Conservation (phyloP, 176 grass and related monocot genomes). For the Triticum urartu region DNA sequence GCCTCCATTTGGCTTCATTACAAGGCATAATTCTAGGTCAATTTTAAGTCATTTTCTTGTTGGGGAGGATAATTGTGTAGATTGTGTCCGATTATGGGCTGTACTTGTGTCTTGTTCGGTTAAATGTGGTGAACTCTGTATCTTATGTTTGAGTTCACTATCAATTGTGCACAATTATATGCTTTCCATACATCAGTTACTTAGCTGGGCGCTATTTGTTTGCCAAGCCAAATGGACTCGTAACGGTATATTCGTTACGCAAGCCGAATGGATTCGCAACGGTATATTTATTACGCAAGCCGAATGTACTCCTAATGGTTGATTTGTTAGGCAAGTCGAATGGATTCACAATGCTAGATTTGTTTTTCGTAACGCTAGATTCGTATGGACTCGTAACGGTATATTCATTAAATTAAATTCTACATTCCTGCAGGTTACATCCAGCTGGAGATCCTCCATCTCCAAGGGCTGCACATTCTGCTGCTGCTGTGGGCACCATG, state of each 20-base stretch:
- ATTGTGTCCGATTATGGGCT: not conserved
- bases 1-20: conserved; percentile 33
- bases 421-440: conserved; percentile 44
- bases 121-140: not conserved
- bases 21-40: not conserved
- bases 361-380: not conserved
- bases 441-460: conserved; percentile 83
- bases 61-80: not conserved
- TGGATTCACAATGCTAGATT: not conserved
- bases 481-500: conserved; percentile 88
- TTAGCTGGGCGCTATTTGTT: not conserved
- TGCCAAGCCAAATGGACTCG: not conserved
- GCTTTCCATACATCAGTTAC: not conserved
- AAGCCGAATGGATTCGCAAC: not conserved
- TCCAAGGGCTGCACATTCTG: conserved; percentile 85
- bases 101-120: not conserved
- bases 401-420: conserved; percentile 2
- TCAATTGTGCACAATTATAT: not conserved
- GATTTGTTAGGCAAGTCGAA: not conserved
- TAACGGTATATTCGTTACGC: not conserved
- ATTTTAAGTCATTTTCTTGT: conserved; percentile 8
- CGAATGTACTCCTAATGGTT: not conserved
- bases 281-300: not conserved
- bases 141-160: not conserved
- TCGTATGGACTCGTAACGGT: not conserved